Base-by-base conservation (phyloP, 495 filamentous ascomycete species). In the Hypoxylon lienhwacheense region DNA sequence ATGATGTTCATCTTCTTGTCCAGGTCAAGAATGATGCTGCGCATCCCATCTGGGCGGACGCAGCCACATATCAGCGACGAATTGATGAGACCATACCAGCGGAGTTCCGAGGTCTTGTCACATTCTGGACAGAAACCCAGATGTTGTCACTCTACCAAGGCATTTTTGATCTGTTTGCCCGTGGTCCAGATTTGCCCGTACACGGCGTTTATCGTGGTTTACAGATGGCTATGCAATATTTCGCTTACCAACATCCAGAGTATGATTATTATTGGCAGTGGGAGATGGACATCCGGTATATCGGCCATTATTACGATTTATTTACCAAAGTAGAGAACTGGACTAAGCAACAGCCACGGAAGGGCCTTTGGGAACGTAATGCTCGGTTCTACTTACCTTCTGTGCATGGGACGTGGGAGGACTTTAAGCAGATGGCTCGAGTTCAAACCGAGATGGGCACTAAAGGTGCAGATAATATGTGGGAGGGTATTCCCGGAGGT, bases 261-360 rank as follows among this genome's bases (percentile, higher is more conserved):
- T 98, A 93, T 65, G 95, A 97, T 49, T 89, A 85, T 70, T 88
- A 92, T 71, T 98, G 93, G 93, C 91, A 98, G 63, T 97, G 91
- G 91, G 93, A 98, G 71, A 95, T 97, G 86, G 93, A 98, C 64
- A 84, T 90, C 26, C 85, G 93, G 2, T 96, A 96, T 68, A 96
- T 87, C 0, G 95, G 93, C n/a, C 91, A 98, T 69, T 95, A 86
- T 78, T 93, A 95, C 68, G 86, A 96, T 58, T 75, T 97, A 17
- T 88, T 97, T 64, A 79, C 85, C 59, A 84, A 85, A 62, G 72
- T 93, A 29, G 75, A 76, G 32, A 70, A 65, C 20, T 98, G 90
- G 90, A 83, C 92, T 3, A 83, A 80, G 37, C 69, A 83, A 48
- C 95, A 97, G 68, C 90, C 93, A 0, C 80, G 93, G 0, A 96